A percentile compares a stretch with the other conserved stretches of the same genome.
phyloP scores from a whole-genome alignment of 352 stramenopile species.

The Blastocystis sp. region DNA sequence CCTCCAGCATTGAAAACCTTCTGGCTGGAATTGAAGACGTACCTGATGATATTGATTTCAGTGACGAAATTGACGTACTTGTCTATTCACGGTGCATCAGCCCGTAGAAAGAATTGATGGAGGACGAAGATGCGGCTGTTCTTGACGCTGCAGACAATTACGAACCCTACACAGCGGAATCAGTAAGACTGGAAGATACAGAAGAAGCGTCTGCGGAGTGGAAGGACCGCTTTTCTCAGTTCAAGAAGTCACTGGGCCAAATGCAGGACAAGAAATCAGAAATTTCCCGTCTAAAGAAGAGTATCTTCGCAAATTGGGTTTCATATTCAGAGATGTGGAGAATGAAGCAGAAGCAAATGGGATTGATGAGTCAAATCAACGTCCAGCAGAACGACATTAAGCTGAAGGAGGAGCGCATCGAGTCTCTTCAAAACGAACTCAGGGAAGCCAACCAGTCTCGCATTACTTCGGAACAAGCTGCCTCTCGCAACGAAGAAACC shows the following conservation, averaged over 20 bases:
- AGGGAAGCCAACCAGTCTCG: background rate
- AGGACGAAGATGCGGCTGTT: background rate
- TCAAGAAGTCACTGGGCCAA: conserved; percentile 11
- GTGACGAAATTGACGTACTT: background rate
- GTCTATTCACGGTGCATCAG: background rate
- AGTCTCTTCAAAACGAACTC: background rate
- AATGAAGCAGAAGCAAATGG: conserved; percentile 61
- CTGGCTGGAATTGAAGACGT: background rate
- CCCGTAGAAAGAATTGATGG: background rate
- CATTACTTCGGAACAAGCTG: background rate
- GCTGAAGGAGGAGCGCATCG: conserved; percentile 8
- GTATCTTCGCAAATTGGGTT: background rate
- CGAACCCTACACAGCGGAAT: background rate
- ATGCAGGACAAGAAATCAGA: conserved; percentile 12
- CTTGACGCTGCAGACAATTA: background rate
- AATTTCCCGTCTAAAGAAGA: conserved; percentile 17
- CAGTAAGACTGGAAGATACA: background rate
- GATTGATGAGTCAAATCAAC: conserved; percentile 40
- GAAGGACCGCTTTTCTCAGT: conserved; percentile 61
- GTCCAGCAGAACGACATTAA: conserved; percentile 50
- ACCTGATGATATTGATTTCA: background rate
- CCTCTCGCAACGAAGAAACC: background rate
- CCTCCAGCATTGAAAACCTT: background rate
- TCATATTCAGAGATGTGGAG: conserved; percentile 45
- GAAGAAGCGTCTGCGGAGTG: background rate